Evolutionary conservation across 305 asterid species (phyloP).

Genomic region (Fraxinus ornus): DNA sequence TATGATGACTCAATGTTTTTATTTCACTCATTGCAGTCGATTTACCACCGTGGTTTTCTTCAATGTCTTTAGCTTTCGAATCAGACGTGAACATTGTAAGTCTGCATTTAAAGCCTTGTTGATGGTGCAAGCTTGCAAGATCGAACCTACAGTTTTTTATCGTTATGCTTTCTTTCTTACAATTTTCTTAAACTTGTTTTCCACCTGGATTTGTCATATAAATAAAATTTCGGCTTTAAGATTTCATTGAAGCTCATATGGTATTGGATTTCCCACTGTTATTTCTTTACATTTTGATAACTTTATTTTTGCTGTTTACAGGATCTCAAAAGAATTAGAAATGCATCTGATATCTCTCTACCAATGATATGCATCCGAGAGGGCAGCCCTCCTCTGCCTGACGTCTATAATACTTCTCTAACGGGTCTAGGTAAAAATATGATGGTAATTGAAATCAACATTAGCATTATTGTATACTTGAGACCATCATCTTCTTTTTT

Average conservation of each 20-base stretch:
- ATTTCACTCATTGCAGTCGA: slow-evolving; percentile 64
- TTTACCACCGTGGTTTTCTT: slow-evolving; percentile 92
- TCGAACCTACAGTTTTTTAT: neutral
- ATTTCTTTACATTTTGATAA: slow-evolving; percentile 15
- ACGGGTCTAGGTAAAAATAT: slow-evolving; percentile 64
- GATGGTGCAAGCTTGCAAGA: neutral
- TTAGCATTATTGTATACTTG: neutral
- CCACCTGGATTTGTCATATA: neutral
- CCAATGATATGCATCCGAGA: slow-evolving; percentile 87
- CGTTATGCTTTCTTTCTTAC: neutral
- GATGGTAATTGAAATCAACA: neutral
- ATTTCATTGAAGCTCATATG: neutral
- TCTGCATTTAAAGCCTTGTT: slow-evolving; percentile 25
- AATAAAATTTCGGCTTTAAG: neutral
- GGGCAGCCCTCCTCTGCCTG: slow-evolving; percentile 97
- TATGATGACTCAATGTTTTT: slow-evolving; percentile 17
- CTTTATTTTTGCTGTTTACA: slow-evolving; percentile 28
- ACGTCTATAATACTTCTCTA: slow-evolving; percentile 60
- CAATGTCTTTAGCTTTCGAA: slow-evolving; percentile 63
- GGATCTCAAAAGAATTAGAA: slow-evolving; percentile 50
- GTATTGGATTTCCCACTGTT: neutral
- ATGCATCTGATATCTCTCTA: slow-evolving; percentile 44
- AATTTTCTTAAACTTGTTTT: neutral
- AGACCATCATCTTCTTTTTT: neutral
- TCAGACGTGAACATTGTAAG: slow-evolving; percentile 73